Base-by-base conservation (phyloP, 257 asterid genomes). In the Scutellaria baicalensis region DNA sequence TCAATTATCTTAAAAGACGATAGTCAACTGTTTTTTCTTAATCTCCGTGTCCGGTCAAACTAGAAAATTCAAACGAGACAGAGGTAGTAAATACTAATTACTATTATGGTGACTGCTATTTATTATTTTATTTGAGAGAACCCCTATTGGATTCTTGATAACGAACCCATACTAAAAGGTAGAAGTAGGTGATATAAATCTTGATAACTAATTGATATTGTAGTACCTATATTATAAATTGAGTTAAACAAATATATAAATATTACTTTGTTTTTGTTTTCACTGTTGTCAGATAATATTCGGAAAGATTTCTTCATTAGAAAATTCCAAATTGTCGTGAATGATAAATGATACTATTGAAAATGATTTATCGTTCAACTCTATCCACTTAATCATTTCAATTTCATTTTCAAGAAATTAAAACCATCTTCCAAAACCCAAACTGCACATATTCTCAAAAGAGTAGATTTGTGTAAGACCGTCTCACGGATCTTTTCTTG, bases 251-350 rank as follows among this genome's bases (percentile, higher is more conserved):
- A 40, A 40, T 40, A 38, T 38, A 40, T 40, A 40, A 7, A 39
- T 39, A 39, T 39, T 49, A 6, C n/a, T 18, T 33, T 14, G 12
- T 43, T 40, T 18, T 42, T 20, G 7, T 36, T 20, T 13, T 13
- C 31, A 13, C 40, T 23, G 17, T 5, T 63, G 71, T 63, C 71
- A 72, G 77, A 52, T 63, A 72, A 71, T 72, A 72, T 73, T 65
- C 72, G 45, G 31, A 47, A 73, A 65, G 66, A 73, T 73, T 74
- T 71, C 36, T 38, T 36, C 59, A 74, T 58, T 58, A 51, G 39
- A 57, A 66, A 74, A 57, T 57, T 74, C 73, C 73, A 74, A 74
- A n/a, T 66, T 59, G 58, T 59, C 68, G 18, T 56, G 48, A 38
- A 20, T 64, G 63, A 62, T 44, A 56, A 63, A 64, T 9, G 54